Evolutionary conservation across 495 filamentous ascomycete genomes (phyloP).

Genomic region (Trichoderma virens): DNA sequence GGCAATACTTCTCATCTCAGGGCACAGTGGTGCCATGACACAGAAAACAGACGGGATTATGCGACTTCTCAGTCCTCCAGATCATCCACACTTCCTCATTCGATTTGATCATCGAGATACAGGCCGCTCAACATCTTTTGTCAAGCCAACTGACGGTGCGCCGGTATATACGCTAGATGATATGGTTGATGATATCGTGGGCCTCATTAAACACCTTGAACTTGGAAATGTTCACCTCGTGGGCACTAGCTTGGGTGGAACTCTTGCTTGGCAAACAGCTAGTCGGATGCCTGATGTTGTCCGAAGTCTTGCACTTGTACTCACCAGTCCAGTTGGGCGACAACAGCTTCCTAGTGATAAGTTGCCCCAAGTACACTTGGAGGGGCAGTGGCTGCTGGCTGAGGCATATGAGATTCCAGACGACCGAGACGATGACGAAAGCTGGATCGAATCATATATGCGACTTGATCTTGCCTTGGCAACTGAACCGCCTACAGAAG

Average conservation of each 20-base stretch:
- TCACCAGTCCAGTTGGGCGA: conserved; percentile 11
- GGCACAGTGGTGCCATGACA: conserved; percentile 4
- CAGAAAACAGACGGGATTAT: background rate
- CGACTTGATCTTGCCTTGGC: conserved; percentile 10
- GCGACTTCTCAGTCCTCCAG: background rate
- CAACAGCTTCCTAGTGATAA: conserved; percentile 10
- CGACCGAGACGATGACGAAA: background rate
- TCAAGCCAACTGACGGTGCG: background rate
- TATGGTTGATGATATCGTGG: conserved; percentile 12
- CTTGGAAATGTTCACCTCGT: conserved; percentile 5
- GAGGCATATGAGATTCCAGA: conserved; percentile 3
- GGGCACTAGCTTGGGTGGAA: conserved; percentile 11
- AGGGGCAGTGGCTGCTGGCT: background rate
- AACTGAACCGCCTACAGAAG: conserved; percentile 9
- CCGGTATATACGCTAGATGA: conserved; percentile 10
- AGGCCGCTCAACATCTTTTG: background rate
- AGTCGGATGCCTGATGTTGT: background rate
- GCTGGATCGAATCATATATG: conserved; percentile 12
- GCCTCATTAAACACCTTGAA: conserved; percentile 12
- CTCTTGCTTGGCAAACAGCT: conserved; percentile 11
- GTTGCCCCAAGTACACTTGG: background rate
- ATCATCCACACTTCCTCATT: background rate
- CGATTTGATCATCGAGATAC: background rate
- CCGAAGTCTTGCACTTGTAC: conserved; percentile 10
- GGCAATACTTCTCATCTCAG: conserved; percentile 9